Percentiles rank a stretch among this genome's conserved stretches.
Evolutionary conservation across 2,329 filamentous ascomycete genomes (phyloP).

Genomic region (Myrmaecium sp.): DNA sequence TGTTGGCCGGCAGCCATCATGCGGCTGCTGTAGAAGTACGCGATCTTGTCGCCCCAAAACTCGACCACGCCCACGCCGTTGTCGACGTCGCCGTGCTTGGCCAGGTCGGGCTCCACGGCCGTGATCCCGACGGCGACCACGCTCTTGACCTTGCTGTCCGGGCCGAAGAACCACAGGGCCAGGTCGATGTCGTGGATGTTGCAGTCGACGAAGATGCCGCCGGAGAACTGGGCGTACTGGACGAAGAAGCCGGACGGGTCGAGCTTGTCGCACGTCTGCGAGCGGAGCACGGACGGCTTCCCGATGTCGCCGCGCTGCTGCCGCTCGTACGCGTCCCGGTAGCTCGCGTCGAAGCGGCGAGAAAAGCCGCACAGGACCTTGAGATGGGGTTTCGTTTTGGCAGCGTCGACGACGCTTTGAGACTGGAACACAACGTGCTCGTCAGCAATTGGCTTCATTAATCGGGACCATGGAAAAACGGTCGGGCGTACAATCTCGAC

Average conservation of each 20-base stretch:
- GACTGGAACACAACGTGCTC: constrained; percentile 29
- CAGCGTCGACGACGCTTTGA: constrained; percentile 41
- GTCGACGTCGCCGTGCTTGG: constrained; percentile 41
- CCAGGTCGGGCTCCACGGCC: constrained; percentile 40
- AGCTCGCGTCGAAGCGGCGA: constrained; percentile 48
- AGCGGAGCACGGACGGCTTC: constrained; percentile 41
- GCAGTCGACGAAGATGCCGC: constrained; percentile 56
- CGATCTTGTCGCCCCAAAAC: constrained; percentile 46
- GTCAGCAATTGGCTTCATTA: too few relatives aligned
- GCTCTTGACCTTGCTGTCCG: constrained; percentile 36
- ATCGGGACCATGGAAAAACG: not conserved
- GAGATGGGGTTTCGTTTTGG: constrained; percentile 36
- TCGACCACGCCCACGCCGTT: constrained; percentile 49
- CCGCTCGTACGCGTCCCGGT: constrained; percentile 40
- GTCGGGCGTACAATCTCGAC: constrained; percentile 36
- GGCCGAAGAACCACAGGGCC: constrained; percentile 45
- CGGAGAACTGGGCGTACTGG: constrained; percentile 45
- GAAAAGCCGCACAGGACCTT: constrained; percentile 54
- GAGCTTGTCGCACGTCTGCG: constrained; percentile 50
- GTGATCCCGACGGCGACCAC: constrained; percentile 40
- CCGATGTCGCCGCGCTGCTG: constrained; percentile 40
- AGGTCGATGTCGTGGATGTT: constrained; percentile 56
- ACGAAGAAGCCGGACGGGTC: constrained; percentile 53
- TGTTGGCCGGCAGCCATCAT: constrained; percentile 56
- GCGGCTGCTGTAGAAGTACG: constrained; percentile 44